phyloP scores from a whole-genome alignment of 139 green algal species.

The Dunaliella sp. region DNA sequence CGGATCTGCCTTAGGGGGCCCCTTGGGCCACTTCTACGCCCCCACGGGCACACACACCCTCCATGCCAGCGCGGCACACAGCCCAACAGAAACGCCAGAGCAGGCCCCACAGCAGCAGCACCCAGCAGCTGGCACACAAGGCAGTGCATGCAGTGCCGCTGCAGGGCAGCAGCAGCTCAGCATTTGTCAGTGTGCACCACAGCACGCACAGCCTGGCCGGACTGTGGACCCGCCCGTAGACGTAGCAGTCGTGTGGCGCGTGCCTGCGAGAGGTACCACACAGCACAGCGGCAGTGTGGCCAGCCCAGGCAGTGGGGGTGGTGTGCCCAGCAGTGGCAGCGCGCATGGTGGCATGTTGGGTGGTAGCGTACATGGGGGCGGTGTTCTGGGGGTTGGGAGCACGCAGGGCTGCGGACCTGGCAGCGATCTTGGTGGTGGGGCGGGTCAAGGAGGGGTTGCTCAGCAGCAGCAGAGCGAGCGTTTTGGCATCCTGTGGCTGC shows the following conservation, averaged over 20 bases:
- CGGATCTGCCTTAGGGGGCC: not conserved
- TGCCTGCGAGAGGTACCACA: not conserved
- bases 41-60: not conserved
- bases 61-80: not conserved
- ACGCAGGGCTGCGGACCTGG: no score
- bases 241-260: not conserved
- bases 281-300: not conserved
- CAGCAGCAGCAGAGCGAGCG: slow-evolving; percentile 15
- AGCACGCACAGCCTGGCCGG: no score
- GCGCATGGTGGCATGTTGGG: no score
- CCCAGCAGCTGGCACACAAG: not conserved
- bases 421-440: no score
- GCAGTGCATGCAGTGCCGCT: no score
- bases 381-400: no score
- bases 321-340: slow-evolving; percentile 7
- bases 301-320: not conserved
- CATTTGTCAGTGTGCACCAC: no score
- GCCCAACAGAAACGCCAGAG: not conserved
- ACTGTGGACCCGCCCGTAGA: slow-evolving; percentile 1
- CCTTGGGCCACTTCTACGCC: not conserved
- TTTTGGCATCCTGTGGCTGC: not conserved
- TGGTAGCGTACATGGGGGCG: no score
- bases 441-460: no score
- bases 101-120: not conserved
- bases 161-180: no score